These are phyloP conservation scores for Royoungia palumana DNA, from an alignment of 768 basidiomycete genomes.

Conservation along the genomic window DNA sequence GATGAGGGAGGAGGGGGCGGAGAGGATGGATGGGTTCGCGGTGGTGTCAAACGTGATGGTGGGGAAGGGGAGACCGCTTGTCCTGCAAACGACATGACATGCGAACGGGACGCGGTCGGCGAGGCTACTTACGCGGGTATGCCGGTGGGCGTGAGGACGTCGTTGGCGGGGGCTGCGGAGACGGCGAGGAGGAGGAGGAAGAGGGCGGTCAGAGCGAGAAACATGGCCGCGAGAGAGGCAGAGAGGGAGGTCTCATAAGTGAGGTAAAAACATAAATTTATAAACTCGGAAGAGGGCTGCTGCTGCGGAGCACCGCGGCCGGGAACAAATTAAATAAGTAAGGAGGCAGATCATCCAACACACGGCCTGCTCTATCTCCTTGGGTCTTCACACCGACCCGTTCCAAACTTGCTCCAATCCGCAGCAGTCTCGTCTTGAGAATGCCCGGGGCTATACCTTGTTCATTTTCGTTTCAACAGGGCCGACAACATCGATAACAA, in stretches of 20 bases:
- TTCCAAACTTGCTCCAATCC: too few species aligned
- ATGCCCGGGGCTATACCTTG: too few species aligned
- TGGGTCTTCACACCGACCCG: too few species aligned
- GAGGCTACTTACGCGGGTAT: slow-evolving; percentile 20
- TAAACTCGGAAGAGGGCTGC: neutral
- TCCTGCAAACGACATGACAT: slow-evolving; percentile 8
- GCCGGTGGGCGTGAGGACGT: slow-evolving; percentile 10
- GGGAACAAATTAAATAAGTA: slow-evolving; percentile 10
- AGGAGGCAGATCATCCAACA: too few species aligned
- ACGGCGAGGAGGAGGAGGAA: neutral
- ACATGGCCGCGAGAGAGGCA: neutral
- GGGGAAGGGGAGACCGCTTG: slow-evolving; percentile 19
- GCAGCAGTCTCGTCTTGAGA: too few species aligned
- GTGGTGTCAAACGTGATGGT: slow-evolving; percentile 24
- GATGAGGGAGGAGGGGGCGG: slow-evolving; percentile 24
- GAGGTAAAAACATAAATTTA: neutral
- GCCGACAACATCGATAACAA: slow-evolving; percentile 8
- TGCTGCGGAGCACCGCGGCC: slow-evolving; percentile 12
- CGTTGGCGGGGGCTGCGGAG: slow-evolving; percentile 5
- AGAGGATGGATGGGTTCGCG: slow-evolving; percentile 13
- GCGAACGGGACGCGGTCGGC: neutral
- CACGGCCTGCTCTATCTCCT: too few species aligned
- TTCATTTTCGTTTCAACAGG: slow-evolving; percentile 4
- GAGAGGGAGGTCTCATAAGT: neutral
- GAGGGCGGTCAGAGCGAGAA: slow-evolving; percentile 1